Conservation (phyloP, 1,139 yeast genomes). For the Nadsonia starkeyi-henricii region DNA sequence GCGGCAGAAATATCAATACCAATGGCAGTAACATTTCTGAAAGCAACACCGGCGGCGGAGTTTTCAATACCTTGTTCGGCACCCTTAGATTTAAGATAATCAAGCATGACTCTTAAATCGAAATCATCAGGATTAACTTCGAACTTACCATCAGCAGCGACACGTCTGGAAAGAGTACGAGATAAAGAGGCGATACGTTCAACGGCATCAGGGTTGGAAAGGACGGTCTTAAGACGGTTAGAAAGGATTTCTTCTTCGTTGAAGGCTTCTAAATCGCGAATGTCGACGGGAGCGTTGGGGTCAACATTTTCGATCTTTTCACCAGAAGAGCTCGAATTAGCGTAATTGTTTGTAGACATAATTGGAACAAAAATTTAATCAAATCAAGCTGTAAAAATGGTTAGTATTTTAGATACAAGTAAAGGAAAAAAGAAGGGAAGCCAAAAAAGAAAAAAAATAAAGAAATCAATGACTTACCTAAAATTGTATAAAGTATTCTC, state of each 20-base stretch:
- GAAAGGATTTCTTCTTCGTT: background rate
- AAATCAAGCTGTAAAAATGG: too few species aligned
- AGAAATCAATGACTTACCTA: too few species aligned
- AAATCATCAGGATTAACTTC: conserved; percentile 28
- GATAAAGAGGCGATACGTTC: conserved; percentile 29
- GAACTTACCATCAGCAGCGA: conserved; percentile 23
- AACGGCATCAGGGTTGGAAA: conserved; percentile 9
- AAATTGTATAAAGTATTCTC: too few species aligned
- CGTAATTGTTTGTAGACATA: background rate
- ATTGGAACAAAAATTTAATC: background rate
- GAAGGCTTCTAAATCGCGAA: background rate
- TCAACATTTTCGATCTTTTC: background rate
- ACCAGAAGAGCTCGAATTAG: background rate
- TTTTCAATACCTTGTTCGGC: conserved; percentile 32
- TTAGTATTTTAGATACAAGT: too few species aligned
- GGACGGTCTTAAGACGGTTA: background rate
- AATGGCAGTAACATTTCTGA: conserved; percentile 31
- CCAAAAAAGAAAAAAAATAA: too few species aligned
- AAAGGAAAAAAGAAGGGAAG: too few species aligned
- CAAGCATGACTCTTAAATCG: conserved; percentile 28
- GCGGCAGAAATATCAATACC: conserved; percentile 42
- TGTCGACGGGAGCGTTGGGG: background rate
- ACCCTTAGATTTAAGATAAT: conserved; percentile 18
- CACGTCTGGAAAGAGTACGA: conserved; percentile 30
- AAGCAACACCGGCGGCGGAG: conserved; percentile 37